Evolutionary conservation across 345 rosid species (phyloP).

Genomic region (Turnera subulata): DNA sequence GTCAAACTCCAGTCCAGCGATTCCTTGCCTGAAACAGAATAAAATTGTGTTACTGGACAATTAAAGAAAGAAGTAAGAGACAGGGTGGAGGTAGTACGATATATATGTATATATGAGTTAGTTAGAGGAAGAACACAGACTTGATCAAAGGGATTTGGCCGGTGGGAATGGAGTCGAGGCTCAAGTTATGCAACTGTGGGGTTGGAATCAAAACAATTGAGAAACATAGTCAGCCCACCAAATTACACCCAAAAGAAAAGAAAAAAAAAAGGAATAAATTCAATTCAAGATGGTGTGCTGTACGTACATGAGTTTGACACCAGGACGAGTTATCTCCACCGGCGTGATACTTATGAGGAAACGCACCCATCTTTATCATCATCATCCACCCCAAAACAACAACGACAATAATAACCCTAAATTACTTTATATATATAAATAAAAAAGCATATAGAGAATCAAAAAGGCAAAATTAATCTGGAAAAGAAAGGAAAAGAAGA

Average conservation of each 20-base stretch:
- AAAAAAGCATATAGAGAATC: no score
- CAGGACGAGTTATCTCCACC: constrained; percentile 10
- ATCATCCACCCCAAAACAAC: not conserved
- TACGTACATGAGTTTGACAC: constrained; percentile 55
- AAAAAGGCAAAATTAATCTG: not conserved
- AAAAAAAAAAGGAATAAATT: not conserved
- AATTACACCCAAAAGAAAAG: no score
- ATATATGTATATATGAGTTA: not conserved
- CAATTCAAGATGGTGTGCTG: not conserved
- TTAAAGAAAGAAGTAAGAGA: not conserved
- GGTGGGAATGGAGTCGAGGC: not conserved
- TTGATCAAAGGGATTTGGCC: not conserved
- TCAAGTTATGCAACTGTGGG: not conserved
- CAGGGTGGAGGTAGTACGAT: not conserved
- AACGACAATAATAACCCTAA: not conserved
- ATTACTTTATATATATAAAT: no score
- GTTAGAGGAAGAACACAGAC: not conserved
- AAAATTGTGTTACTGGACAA: no score
- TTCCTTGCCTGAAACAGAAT: constrained; percentile 58
- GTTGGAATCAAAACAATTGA: no score
- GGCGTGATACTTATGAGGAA: constrained; percentile 56
- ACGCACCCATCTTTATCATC: constrained; percentile 46
- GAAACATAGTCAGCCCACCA: not conserved
- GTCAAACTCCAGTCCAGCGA: constrained; percentile 75
- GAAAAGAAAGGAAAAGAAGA: not conserved